Conservation (phyloP, 306 rosid genomes). For the Pyrus communis region DNA sequence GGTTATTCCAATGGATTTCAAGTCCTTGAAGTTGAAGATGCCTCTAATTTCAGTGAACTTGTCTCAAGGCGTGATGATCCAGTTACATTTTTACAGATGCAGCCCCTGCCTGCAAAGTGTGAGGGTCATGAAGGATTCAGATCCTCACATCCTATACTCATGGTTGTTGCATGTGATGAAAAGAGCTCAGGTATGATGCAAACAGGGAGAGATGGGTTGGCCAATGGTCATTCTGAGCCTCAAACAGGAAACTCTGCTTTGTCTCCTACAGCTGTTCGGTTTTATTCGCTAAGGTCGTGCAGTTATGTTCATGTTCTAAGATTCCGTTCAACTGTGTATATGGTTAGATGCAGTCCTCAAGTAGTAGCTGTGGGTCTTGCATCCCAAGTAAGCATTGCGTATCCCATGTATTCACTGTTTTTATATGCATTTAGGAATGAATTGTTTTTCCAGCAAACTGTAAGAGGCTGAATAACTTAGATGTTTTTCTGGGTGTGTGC, state of each 20-base stretch:
- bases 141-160: conserved; percentile 80
- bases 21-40: conserved; percentile 91
- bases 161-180: conserved; percentile 88
- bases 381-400: conserved; percentile 67
- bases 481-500: neutral
- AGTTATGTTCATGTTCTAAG: conserved; percentile 90
- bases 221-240: conserved; percentile 47
- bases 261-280: conserved; percentile 82
- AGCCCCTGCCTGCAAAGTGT: conserved; percentile 59
- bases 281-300: conserved; percentile 79
- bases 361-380: conserved; percentile 93
- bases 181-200: conserved; percentile 64
- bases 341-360: conserved; percentile 94
- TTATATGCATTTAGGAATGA: neutral
- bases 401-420: neutral
- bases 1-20: conserved; percentile 93
- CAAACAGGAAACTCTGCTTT: conserved; percentile 47
- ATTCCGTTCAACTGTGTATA: conserved; percentile 84
- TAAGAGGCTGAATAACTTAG: neutral
- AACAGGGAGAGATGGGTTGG: conserved; percentile 42
- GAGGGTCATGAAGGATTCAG: conserved; percentile 64
- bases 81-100: conserved; percentile 91
- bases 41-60: conserved; percentile 66
- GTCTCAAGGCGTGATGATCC: conserved; percentile 88
- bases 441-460: neutral